Evolutionary conservation across 345 rosid species (phyloP).

Genomic region (Crucihimalaya himalaica): DNA sequence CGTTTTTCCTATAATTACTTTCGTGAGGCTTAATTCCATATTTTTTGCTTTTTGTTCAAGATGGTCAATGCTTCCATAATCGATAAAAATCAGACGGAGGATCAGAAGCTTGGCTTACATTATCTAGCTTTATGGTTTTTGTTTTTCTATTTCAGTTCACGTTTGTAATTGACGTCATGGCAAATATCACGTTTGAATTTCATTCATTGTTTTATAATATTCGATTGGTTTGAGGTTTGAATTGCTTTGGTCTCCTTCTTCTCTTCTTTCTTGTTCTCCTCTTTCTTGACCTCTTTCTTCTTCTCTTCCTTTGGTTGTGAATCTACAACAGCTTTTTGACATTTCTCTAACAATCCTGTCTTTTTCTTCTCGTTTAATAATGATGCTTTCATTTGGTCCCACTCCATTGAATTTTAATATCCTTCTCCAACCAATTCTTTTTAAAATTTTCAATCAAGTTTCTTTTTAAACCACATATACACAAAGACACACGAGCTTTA

Average conservation of each 20-base stretch:
- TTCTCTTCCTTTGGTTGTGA: conserved; percentile 56
- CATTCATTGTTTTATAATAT: no score
- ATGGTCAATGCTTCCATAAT: no score
- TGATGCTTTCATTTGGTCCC: conserved; percentile 41
- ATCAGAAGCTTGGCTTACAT: no score
- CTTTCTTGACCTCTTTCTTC: conserved; percentile 41
- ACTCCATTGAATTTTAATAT: conserved; percentile 31
- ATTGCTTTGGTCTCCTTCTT: conserved; percentile 37
- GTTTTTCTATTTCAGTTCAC: no score
- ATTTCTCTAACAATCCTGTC: conserved; percentile 35
- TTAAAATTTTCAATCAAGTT: not conserved
- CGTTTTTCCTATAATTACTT: no score
- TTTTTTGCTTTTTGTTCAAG: no score
- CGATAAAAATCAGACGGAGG: no score
- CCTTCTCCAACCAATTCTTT: conserved; percentile 13
- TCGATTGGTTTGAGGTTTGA: no score
- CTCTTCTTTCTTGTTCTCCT: conserved; percentile 39
- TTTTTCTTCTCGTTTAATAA: conserved; percentile 40
- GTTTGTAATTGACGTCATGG: no score
- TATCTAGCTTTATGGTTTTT: no score
- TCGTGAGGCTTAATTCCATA: no score
- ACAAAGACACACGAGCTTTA: not conserved
- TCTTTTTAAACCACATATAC: not conserved
- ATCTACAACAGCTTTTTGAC: conserved; percentile 32
- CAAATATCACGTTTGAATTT: no score